phyloP scores from a whole-genome alignment of 208 protist genomes.

The Herpetomonas samuelpessoai region DNA sequence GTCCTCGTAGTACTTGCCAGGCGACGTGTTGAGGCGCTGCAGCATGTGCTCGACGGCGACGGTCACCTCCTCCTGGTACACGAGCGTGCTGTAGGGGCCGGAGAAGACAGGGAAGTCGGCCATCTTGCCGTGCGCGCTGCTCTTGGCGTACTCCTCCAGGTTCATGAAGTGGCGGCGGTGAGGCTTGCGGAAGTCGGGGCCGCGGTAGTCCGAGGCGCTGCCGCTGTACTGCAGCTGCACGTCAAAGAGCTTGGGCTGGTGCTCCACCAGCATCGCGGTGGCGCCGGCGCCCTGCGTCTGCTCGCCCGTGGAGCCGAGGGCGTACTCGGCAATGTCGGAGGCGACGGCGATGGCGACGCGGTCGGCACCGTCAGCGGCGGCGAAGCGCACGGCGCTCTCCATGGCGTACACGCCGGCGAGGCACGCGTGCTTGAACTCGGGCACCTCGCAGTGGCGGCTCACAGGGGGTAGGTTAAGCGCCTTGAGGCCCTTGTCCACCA shows the following conservation, averaged over 20 bases:
- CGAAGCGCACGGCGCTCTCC: conserved; percentile 78
- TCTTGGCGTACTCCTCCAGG: conserved; percentile 66
- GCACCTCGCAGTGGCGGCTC: conserved; percentile 87
- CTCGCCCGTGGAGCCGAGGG: conserved; percentile 83
- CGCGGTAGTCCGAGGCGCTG: conserved; percentile 84
- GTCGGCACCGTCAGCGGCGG: conserved; percentile 56
- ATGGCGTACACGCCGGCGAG: conserved; percentile 89
- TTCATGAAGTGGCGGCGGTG: conserved; percentile 86
- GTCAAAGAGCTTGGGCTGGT: conserved; percentile 67
- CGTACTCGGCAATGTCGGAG: conserved; percentile 90
- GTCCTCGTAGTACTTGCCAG: conserved; percentile 85
- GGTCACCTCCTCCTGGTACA: conserved; percentile 88
- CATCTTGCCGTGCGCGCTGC: conserved; percentile 72
- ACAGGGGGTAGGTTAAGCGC: conserved; percentile 65
- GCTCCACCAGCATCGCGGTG: conserved; percentile 83
- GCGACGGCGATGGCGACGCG: conserved; percentile 83
- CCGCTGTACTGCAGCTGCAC: conserved; percentile 73
- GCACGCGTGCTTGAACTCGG: conserved; percentile 93
- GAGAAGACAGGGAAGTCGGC: conserved; percentile 91
- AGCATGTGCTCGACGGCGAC: conserved; percentile 89
- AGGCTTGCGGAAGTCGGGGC: conserved; percentile 91
- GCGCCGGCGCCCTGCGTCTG: conserved; percentile 89
- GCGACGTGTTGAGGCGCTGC: conserved; percentile 41
- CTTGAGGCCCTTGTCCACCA: conserved; percentile 83
- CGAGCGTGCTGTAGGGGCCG: conserved; percentile 86